Conservation (phyloP, 164 flowering plant genomes). For the Annona squamosa region DNA sequence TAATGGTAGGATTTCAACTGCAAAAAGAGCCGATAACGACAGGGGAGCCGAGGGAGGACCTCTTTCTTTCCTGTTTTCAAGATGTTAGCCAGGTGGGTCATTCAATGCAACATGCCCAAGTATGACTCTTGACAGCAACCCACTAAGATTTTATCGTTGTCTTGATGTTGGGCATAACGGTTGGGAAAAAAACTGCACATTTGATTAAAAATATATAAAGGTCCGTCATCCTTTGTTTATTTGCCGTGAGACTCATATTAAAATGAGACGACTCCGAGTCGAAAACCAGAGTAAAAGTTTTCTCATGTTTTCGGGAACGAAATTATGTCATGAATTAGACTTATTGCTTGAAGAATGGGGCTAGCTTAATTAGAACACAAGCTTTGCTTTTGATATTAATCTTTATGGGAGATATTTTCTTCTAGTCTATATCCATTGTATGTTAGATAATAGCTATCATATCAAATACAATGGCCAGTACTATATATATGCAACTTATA, state of each 20-base stretch:
- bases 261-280: not conserved
- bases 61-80: not conserved
- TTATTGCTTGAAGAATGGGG: not conserved
- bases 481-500: too few relatives aligned
- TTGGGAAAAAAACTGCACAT: conserved; percentile 36
- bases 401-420: too few relatives aligned
- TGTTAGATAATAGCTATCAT: not conserved
- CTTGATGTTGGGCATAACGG: conserved; percentile 40
- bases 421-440: not conserved
- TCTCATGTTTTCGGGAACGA: not conserved
- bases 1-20: not conserved
- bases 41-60: not conserved
- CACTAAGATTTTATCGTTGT: conserved; percentile 6
- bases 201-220: not conserved
- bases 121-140: conserved; percentile 4
- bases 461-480: not conserved
- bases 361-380: not conserved
- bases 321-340: not conserved
- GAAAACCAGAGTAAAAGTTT: not conserved
- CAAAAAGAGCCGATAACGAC: not conserved
- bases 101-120: not conserved
- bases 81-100: not conserved
- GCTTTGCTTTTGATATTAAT: not conserved
- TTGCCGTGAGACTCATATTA: not conserved
- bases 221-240: not conserved